These are phyloP conservation scores for Colletotrichum sp. DNA, from an alignment of 2,329 filamentous ascomycete species.

Conservation along the genomic window DNA sequence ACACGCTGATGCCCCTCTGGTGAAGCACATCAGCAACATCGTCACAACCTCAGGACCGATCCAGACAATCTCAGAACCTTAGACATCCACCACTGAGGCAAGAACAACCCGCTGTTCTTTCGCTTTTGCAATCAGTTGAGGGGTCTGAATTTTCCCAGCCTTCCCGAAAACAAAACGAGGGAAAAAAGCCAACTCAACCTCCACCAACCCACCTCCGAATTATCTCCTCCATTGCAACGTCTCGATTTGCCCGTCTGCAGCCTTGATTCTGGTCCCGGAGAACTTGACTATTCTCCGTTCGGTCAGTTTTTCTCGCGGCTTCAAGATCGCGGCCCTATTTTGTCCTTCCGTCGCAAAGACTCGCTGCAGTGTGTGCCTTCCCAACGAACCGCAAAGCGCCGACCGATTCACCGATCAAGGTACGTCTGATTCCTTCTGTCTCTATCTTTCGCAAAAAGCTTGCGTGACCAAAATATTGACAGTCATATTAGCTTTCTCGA, in stretches of 20 bases:
- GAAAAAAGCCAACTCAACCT: not conserved
- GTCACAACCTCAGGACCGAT: not conserved
- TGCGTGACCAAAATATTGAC: not conserved
- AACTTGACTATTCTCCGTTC: not conserved
- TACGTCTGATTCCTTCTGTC: not conserved
- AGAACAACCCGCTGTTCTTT: not conserved
- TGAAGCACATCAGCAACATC: not conserved
- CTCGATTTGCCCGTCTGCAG: not conserved
- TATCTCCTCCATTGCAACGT: not conserved
- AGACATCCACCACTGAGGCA: not conserved
- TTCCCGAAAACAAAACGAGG: not conserved
- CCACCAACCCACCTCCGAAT: not conserved
- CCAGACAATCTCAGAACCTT: not conserved
- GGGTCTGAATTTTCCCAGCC: not conserved
- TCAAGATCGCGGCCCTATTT: not conserved
- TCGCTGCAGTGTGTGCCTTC: not conserved
- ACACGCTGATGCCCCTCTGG: not conserved
- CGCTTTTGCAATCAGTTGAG: not conserved
- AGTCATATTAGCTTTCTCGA: not conserved
- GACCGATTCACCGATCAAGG: not conserved
- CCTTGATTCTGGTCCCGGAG: not conserved
- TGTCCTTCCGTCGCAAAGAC: not conserved
- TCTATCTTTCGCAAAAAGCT: not conserved
- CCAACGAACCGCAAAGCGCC: not conserved
- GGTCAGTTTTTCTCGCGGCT: not conserved